Percentiles rank a stretch among this genome's conserved stretches.
phyloP scores from a whole-genome alignment of 1,139 yeast species.

The Lodderomyces orthopsilosis region DNA sequence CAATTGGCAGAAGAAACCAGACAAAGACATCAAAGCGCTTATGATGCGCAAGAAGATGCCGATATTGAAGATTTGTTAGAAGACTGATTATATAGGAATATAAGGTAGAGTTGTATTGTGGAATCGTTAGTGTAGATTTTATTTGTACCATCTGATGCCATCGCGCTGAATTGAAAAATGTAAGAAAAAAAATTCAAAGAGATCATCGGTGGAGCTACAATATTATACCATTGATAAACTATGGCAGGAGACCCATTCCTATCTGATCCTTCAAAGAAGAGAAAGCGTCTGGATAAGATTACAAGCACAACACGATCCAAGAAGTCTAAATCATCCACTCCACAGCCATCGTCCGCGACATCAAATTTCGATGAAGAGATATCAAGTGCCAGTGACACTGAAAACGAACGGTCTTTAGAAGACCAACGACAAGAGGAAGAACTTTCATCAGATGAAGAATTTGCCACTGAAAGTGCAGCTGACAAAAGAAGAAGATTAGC shows the following conservation, averaged over 20 bases:
- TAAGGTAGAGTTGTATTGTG: no score
- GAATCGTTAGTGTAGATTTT: background rate
- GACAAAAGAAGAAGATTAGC: conserved; percentile 94
- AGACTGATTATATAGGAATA: conserved; percentile 8
- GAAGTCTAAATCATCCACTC: conserved; percentile 12
- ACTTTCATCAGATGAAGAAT: conserved; percentile 65
- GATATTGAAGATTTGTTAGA: conserved; percentile 67
- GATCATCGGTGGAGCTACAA: background rate
- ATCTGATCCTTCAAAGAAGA: conserved; percentile 56
- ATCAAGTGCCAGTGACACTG: conserved; percentile 25
- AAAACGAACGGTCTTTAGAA: conserved; percentile 27
- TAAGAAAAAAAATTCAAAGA: background rate
- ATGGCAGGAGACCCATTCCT: conserved; percentile 62
- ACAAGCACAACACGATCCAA: conserved; percentile 21
- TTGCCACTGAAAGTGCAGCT: conserved; percentile 76
- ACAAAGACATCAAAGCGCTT: conserved; percentile 42
- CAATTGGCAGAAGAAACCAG: conserved; percentile 41
- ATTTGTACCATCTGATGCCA: background rate
- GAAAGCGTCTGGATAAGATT: conserved; percentile 37
- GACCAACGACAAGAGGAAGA: conserved; percentile 33
- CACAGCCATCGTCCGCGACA: conserved; percentile 12
- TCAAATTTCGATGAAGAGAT: conserved; percentile 37
- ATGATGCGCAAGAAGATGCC: conserved; percentile 59
- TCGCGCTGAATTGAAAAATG: background rate
- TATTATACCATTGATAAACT: background rate